phyloP scores from a whole-genome alignment of 805 yeast species.

The Schizosaccharomyces cryophilus region DNA sequence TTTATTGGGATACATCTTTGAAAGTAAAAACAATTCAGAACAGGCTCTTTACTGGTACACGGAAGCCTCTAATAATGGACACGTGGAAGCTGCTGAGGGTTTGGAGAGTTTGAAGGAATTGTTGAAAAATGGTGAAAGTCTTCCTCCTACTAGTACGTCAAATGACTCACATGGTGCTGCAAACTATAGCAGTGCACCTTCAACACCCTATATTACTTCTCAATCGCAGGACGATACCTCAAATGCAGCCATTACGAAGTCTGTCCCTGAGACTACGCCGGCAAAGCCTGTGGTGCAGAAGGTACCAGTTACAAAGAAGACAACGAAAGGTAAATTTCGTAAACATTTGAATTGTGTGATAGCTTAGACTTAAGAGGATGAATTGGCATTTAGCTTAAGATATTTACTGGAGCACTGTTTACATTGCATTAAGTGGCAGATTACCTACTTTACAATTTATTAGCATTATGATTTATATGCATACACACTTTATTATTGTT shows the following conservation, averaged over 20 bases:
- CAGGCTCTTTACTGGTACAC: constrained; percentile 15
- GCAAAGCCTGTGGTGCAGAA: neutral
- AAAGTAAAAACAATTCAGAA: constrained; percentile 36
- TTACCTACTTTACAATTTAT: too few relatives aligned
- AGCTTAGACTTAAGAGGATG: neutral
- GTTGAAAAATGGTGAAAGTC: constrained; percentile 4
- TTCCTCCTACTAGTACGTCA: neutral
- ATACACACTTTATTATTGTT: too few relatives aligned
- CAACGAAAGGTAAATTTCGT: neutral
- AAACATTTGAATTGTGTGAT: neutral
- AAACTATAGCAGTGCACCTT: neutral
- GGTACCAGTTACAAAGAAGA: neutral
- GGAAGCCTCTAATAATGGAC: constrained; percentile 29
- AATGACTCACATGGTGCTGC: too few relatives aligned
- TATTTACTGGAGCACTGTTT: too few relatives aligned
- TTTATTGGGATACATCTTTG: constrained; percentile 43
- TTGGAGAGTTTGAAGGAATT: constrained; percentile 3
- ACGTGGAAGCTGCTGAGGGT: constrained; percentile 7
- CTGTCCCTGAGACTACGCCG: neutral
- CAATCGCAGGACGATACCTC: neutral
- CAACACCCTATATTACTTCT: neutral
- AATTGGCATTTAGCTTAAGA: too few relatives aligned
- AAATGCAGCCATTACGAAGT: too few relatives aligned
- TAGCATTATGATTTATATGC: too few relatives aligned
- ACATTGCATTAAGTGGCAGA: too few relatives aligned